A percentile compares a stretch with the other conserved stretches of the same genome.
Evolutionary conservation across 2,329 filamentous ascomycete species (phyloP).

Genomic region (Fusarium xyrophilum): DNA sequence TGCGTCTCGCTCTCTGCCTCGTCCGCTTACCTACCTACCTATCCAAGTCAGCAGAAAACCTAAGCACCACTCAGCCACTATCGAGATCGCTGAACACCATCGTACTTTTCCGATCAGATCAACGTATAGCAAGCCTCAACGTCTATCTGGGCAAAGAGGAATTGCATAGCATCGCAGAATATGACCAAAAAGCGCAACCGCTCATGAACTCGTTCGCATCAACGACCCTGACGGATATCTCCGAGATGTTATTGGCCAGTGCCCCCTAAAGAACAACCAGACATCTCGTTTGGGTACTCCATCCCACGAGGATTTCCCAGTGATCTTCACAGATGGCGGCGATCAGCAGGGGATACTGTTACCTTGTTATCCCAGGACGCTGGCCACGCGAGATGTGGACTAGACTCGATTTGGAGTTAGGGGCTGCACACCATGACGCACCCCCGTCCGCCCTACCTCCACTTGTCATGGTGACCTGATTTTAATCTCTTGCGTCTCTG

Average conservation of each 20-base stretch:
- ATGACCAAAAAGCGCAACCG: slow-evolving; percentile 7
- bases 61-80: slow-evolving; percentile 7
- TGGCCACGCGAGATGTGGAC: slow-evolving; percentile 44
- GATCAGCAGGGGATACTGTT: slow-evolving; percentile 42
- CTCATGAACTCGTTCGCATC: slow-evolving; percentile 25
- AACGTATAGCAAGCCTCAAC: not conserved
- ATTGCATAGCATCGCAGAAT: slow-evolving; percentile 4
- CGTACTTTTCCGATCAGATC: not conserved
- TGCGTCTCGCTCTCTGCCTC: slow-evolving; percentile 5
- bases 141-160: not conserved
- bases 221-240: slow-evolving; percentile 33
- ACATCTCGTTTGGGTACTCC: slow-evolving; percentile 24
- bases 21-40: not conserved
- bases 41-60: not conserved
- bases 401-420: slow-evolving; percentile 41
- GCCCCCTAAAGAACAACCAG: slow-evolving; percentile 29
- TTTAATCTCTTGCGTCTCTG: slow-evolving; percentile 39
- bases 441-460: slow-evolving; percentile 19
- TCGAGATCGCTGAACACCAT: slow-evolving; percentile 10
- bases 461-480: slow-evolving; percentile 42
- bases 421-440: slow-evolving; percentile 3
- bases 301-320: slow-evolving; percentile 40
- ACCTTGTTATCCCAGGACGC: slow-evolving; percentile 32
- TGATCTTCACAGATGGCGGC: slow-evolving; percentile 42
- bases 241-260: slow-evolving; percentile 29